These are phyloP conservation scores for Crassisporium funariophilum DNA, from an alignment of 768 basidiomycete species.

Conservation along the genomic window DNA sequence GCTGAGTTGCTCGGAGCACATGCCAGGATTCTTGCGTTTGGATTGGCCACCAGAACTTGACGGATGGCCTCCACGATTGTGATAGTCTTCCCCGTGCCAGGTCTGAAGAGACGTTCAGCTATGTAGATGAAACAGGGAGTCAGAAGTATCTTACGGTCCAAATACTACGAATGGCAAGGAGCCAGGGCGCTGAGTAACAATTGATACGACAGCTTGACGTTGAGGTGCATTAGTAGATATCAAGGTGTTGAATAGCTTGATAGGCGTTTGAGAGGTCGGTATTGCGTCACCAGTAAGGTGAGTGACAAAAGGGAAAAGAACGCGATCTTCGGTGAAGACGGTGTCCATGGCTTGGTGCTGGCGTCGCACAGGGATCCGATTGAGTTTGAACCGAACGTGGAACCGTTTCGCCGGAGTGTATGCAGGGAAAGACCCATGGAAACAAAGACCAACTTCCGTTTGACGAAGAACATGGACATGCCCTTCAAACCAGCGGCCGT, in stretches of 20 bases:
- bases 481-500: slow-evolving; percentile 59
- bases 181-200: slow-evolving; percentile 43
- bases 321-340: slow-evolving; percentile 42
- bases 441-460: slow-evolving; percentile 52
- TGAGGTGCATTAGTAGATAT: slow-evolving; percentile 49
- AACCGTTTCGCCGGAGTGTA: slow-evolving; percentile 39
- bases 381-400: slow-evolving; percentile 59
- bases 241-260: slow-evolving; percentile 39
- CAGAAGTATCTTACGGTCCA: slow-evolving; percentile 56
- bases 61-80: slow-evolving; percentile 63
- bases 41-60: slow-evolving; percentile 48
- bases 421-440: slow-evolving; percentile 45
- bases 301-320: slow-evolving; percentile 49
- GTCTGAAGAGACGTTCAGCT: slow-evolving; percentile 31
- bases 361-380: slow-evolving; percentile 54
- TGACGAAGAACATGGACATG: slow-evolving; percentile 54
- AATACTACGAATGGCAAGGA: slow-evolving; percentile 59
- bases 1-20: slow-evolving; percentile 74
- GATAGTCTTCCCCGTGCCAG: slow-evolving; percentile 69
- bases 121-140: not conserved
- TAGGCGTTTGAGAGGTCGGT: slow-evolving; percentile 11
- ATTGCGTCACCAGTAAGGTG: slow-evolving; percentile 10
- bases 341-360: slow-evolving; percentile 61
- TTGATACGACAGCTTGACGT: slow-evolving; percentile 49
- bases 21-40: slow-evolving; percentile 50